Base-by-base conservation (phyloP, 2,329 filamentous ascomycete genomes). In the Pseudocercospora ulei region DNA sequence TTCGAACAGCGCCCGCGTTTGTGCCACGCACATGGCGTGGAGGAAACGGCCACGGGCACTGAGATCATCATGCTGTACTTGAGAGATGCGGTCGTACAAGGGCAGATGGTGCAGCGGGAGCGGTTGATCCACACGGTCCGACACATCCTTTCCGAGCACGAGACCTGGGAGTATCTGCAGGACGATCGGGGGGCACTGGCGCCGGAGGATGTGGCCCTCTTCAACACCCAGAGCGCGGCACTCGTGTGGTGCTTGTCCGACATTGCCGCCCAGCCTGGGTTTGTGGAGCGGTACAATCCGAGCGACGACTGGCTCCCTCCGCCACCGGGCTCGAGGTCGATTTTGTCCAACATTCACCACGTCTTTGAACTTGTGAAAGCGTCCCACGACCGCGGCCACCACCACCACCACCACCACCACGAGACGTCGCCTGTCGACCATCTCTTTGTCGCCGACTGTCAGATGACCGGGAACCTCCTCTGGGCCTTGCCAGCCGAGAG, bases 181-280 rank as follows among this genome's bases (percentile, higher is more conserved):
- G 39, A 52, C 23, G 39, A 52, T 35, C 9, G 39, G 13, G 47
- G 50, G 17, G 12, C 55, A 7, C 43, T 57, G 5, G 29, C 54
- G 3, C 36, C 54, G 8, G 29, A 33, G 18, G 18, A 33, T 7
- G 8, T 19, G 6, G 16, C 19, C n/a, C 17, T 33, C 9, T 13
- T 22, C 17, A 33, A 22, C 5, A 12, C 17, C 3, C 29, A 33
- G 17, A 46, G 51, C n/a, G 48, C 48, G 6, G 54, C 49, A 43
- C 20, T 58, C 16, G 48, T 50, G 0, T 58, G 56, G 56, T 45
- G 45, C 39, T 39, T 58, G 7, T 57, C 55, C 8, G 56, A 59
- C 25, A 44, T 56, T 9, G 47, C 56, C 6, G 55, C 55, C 2
- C 38, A 35, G 2, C 41, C 45, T 3, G 36, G 35, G 2, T 57